These are phyloP conservation scores for Speleostelium caveatum DNA, from an alignment of 78 protist genomes.

Conservation along the genomic window DNA sequence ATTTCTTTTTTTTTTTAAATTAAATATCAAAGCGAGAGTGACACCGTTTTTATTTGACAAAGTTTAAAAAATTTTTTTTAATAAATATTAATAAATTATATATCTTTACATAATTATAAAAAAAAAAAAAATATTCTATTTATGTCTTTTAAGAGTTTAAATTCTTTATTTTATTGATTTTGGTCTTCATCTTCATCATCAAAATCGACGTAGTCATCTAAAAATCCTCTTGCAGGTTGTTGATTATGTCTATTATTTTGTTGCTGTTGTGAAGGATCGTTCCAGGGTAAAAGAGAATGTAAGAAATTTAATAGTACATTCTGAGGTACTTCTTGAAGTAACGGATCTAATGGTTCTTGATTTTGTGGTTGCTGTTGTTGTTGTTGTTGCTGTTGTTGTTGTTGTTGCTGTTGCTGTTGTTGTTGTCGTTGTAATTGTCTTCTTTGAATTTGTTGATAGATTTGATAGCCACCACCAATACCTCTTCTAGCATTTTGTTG, in stretches of 20 bases:
- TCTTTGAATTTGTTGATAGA: constrained; percentile 33
- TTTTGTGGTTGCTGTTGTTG: not conserved
- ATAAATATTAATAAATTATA: too few relatives aligned
- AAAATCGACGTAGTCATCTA: constrained; percentile 66
- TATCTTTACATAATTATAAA: too few relatives aligned
- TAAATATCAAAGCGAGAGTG: too few relatives aligned
- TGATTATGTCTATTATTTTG: not conserved
- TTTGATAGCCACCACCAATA: constrained; percentile 54
- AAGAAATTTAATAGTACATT: constrained; percentile 45
- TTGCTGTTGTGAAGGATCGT: not conserved
- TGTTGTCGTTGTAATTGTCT: constrained; percentile 1
- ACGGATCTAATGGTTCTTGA: constrained; percentile 25
- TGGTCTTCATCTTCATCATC: constrained; percentile 44
- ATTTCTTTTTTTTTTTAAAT: too few relatives aligned
- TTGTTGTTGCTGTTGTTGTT: constrained; percentile 50
- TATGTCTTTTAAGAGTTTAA: too few relatives aligned
- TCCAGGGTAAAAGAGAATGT: constrained; percentile 73
- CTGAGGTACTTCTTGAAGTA: constrained; percentile 16
- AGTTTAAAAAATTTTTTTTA: too few relatives aligned
- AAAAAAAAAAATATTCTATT: too few relatives aligned
- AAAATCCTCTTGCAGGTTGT: constrained; percentile 56
- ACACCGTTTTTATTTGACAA: too few relatives aligned
- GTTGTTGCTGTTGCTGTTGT: not conserved
- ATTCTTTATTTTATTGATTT: constrained; percentile 28
- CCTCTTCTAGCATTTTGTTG: constrained; percentile 50